Conservation (phyloP, 2,329 filamentous ascomycete genomes). For the Escovopsis sp. region DNA sequence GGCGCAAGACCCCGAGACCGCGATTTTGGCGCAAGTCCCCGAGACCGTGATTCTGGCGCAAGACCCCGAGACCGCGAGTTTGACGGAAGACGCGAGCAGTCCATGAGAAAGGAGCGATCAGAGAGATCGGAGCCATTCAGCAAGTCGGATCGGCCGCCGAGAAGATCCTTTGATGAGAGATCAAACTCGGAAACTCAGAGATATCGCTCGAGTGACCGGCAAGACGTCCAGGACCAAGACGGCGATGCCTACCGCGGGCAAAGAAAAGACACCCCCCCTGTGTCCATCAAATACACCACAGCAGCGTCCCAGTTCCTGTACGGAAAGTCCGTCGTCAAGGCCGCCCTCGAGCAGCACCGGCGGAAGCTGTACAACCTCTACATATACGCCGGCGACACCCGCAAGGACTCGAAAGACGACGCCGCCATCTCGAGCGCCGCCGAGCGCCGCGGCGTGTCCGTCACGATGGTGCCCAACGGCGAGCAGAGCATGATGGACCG, state of each 20-base stretch:
- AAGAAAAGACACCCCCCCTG: no score
- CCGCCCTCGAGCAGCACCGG: constrained; percentile 51
- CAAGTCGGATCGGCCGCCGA: not conserved
- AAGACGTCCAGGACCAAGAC: not conserved
- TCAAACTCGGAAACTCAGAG: not conserved
- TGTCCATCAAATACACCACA: constrained; percentile 46
- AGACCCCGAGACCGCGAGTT: no score
- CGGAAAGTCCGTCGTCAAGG: constrained; percentile 65
- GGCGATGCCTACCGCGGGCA: constrained; percentile 14
- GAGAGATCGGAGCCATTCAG: not conserved
- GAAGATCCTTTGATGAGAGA: not conserved
- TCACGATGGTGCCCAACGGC: constrained; percentile 43
- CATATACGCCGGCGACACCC: constrained; percentile 47
- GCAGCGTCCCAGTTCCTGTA: constrained; percentile 88
- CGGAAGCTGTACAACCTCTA: constrained; percentile 79
- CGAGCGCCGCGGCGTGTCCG: constrained; percentile 31
- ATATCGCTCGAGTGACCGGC: not conserved
- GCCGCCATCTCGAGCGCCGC: constrained; percentile 31
- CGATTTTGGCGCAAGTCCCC: no score
- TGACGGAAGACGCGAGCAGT: not conserved
- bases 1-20: no score
- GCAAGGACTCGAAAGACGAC: constrained; percentile 34
- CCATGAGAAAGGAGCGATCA: not conserved
- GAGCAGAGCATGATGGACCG: constrained; percentile 64
- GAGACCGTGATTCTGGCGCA: no score